Evolutionary conservation across 2,329 filamentous ascomycete genomes (phyloP), one percentile per base, ranked within the genome.

Genomic region (Chaetomium globosum): DNA sequence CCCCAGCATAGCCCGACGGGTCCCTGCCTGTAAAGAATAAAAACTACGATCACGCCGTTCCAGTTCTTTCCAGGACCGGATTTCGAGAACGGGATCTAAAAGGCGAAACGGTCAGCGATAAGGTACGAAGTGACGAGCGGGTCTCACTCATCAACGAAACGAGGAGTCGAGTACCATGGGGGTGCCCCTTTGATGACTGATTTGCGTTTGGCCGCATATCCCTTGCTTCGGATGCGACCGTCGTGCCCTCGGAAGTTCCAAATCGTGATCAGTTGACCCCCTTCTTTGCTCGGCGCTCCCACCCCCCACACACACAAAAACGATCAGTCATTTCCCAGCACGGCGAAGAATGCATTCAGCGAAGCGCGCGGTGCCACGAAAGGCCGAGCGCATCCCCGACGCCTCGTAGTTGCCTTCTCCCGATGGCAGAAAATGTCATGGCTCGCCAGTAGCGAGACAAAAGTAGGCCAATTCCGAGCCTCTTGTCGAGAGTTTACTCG

Each of bases 281-380:
- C 21, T 16, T 54, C 23, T 33, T 53, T 36, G 4, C 23, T 54
- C 10, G 31, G 58, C 31, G 31, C 46, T 52, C 52, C 31, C 30
- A 19, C 19, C 19, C 23, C 21, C 26, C 54, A 28, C 33, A 26
- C 33, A 26, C 26, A 26, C n/a, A 9, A 21, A 53, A 61, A 10
- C 23, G 57, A 59, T 59, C 57, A 23, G 46, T 59, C 57, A 59
- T 51, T 30, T 51, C n/a, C 30, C 12, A 19, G 36, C 36, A 28
- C 33, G 8, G n/a, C 55, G 26, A 48, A 58, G 36, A 30, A 28
- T 48, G 39, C 55, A 48, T 39, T 31, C 51, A 30, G 19, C 46
- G 6, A 48, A n/a, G n/a, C 21, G 6, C 5, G 9, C 26, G 16
- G 26, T 19, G 16, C 51, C 30, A 23, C 21, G 23, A 39, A 56